phyloP scores from a whole-genome alignment of 345 rosid species.

The Abelmoschus esculentus region DNA sequence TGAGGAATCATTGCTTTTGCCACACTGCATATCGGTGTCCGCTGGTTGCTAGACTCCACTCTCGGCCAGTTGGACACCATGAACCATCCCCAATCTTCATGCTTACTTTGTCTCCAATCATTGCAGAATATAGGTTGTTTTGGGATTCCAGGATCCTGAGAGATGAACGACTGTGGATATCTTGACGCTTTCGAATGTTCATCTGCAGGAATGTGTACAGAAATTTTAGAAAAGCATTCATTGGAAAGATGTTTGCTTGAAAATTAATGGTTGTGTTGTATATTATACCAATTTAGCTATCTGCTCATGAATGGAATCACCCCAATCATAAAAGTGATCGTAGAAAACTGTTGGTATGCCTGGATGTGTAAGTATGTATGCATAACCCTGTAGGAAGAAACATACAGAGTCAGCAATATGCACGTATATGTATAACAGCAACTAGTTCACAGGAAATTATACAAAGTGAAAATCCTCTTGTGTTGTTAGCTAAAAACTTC shows the following conservation, averaged over 20 bases:
- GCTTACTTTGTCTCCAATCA: constrained; percentile 38
- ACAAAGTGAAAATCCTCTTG: background rate
- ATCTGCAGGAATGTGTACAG: constrained; percentile 27
- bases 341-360: constrained; percentile 45
- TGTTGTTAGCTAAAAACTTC: background rate
- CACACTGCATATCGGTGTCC: constrained; percentile 47
- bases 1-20: constrained; percentile 2
- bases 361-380: constrained; percentile 55
- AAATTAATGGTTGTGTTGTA: background rate
- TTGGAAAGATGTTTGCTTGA: background rate
- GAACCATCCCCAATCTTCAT: constrained; percentile 84
- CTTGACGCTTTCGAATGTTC: constrained; percentile 50
- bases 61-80: constrained; percentile 77
- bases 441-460: background rate
- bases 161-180: constrained; percentile 60
- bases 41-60: constrained; percentile 67
- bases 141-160: constrained; percentile 45
- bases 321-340: constrained; percentile 2
- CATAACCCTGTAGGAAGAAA: constrained; percentile 13
- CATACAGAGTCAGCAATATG: background rate
- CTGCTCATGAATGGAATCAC: constrained; percentile 34
- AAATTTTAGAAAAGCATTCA: background rate
- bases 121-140: constrained; percentile 58
- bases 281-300: constrained; percentile 41
- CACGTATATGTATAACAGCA: background rate